Evolutionary conservation across 1,284 basidiomycete species (phyloP).

Genomic region (Gomphus bonarii): DNA sequence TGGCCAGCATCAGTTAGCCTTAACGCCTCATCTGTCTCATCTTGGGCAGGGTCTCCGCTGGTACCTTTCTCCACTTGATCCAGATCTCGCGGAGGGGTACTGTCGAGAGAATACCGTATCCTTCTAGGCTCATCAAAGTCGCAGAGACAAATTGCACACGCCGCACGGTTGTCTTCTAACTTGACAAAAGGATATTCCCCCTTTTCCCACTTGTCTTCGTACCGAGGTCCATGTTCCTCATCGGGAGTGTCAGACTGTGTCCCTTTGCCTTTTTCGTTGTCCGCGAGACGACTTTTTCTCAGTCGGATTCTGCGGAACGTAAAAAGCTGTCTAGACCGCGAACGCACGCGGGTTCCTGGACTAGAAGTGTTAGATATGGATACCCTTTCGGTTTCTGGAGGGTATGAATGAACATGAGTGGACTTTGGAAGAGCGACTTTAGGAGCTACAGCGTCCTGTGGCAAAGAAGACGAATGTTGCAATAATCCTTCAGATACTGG

Average conservation of each 20-base stretch:
- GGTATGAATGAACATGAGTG: constrained; percentile 46
- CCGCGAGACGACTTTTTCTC: constrained; percentile 10
- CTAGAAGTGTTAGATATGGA: constrained; percentile 38
- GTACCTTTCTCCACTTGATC: constrained; percentile 16
- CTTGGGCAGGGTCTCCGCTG: constrained; percentile 1
- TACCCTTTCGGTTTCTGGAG: constrained; percentile 26
- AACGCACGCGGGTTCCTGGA: constrained; percentile 19
- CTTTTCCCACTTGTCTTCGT: constrained; percentile 40
- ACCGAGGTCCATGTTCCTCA: constrained; percentile 17
- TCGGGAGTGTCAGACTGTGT: constrained; percentile 27
- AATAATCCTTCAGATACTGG: constrained; percentile 5
- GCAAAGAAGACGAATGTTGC: background rate
- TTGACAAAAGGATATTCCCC: constrained; percentile 52
- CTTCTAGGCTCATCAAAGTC: constrained; percentile 69
- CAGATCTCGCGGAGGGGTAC: constrained; percentile 9
- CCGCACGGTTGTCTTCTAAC: constrained; percentile 67
- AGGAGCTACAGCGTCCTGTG: background rate
- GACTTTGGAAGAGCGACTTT: constrained; percentile 25
- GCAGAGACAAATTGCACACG: constrained; percentile 72
- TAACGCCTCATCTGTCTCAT: constrained; percentile 18
- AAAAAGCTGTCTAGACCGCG: constrained; percentile 11
- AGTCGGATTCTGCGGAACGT: constrained; percentile 10
- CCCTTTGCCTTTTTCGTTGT: constrained; percentile 20
- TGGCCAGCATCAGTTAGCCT: constrained; percentile 59
- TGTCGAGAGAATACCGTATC: constrained; percentile 13